Base-by-base conservation (phyloP, 495 filamentous ascomycete genomes). In the Neurospora cerealis region DNA sequence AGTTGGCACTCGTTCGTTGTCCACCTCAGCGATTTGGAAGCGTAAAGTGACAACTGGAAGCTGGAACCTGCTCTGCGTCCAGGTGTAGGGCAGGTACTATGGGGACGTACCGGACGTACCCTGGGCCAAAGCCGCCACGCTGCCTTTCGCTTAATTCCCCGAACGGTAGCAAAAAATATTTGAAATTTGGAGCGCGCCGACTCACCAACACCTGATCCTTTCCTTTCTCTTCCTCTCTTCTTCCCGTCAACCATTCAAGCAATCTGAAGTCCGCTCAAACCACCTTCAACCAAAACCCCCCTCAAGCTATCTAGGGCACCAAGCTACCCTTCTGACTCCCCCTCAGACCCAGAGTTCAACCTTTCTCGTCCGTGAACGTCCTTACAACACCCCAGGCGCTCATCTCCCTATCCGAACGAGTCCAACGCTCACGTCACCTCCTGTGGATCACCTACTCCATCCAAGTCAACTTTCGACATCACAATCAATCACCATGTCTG, bases 281-380 rank as follows among this genome's bases (percentile, higher is more conserved):
- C 54, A 62, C 75, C 78, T 76, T 78, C 78, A 78, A 79, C 77
- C 79, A 80, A 77, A 74, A 77, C 76, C 75, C 79, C 78, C 78
- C 72, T 78, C 79, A 85, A 80, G 76, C 79, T 85, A 85, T 92
- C 92, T 95, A 93, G 92, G 92, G 92, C 92, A 92, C 92, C 81
- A 87, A 95, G 92, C 92, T 92, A 93, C 92, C 92, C 92, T 94
- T 87, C 87, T 86, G 81, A 84, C 83, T 84, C 85, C 87, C 86
- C 87, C 86, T 84, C 84, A 81, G 77, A 80, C 83, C 86, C 85
- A 87, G 85, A 87, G 86, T 87, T 84, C 83, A 86, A 84, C 79
- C 42, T 77, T 69, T 74, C 80, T 78, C 79, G 81, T 83, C 82
- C 80, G 81, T 78, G 76, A 85, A 84, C 82, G 83, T 83, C 84